A percentile compares a stretch with the other conserved stretches of the same genome.
phyloP scores from a whole-genome alignment of 2,329 filamentous ascomycete genomes.

The Colletotrichum nymphaeae region DNA sequence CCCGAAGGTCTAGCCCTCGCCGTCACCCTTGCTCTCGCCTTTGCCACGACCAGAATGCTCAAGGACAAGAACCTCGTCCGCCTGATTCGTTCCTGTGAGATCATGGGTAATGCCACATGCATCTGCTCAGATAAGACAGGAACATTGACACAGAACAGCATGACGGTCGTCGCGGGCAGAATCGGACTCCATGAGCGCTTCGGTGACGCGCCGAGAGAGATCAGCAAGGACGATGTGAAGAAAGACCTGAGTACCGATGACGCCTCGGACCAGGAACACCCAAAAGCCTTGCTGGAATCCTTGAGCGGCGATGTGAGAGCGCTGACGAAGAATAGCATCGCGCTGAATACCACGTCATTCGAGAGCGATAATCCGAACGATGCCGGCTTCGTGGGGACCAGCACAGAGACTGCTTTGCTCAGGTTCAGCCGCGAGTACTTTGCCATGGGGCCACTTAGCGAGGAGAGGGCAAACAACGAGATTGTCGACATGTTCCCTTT shows the following conservation, averaged over 20 bases:
- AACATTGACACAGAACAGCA: conserved; percentile 72
- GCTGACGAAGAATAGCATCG: conserved; percentile 53
- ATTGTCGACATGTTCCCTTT: conserved; percentile 64
- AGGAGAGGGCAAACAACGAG: conserved; percentile 59
- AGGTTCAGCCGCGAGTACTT: conserved; percentile 62
- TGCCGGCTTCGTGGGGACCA: conserved; percentile 61
- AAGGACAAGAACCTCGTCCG: conserved; percentile 72
- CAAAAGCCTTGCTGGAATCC: conserved; percentile 35
- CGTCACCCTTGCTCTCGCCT: conserved; percentile 70
- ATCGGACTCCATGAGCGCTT: conserved; percentile 57
- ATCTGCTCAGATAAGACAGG: conserved; percentile 76
- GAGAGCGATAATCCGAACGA: conserved; percentile 54
- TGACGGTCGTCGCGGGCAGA: conserved; percentile 69
- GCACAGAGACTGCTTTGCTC: conserved; percentile 65
- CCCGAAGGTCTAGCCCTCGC: conserved; percentile 72
- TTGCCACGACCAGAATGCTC: conserved; percentile 72
- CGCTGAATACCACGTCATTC: conserved; percentile 65
- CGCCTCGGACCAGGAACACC: conserved; percentile 41
- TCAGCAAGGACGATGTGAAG: conserved; percentile 37
- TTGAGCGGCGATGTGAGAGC: conserved; percentile 48
- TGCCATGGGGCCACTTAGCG: conserved; percentile 55
- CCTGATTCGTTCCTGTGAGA: conserved; percentile 69
- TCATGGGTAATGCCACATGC: conserved; percentile 73
- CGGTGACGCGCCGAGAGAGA: conserved; percentile 42
- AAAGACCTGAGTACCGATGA: conserved; percentile 40